Conservation (phyloP, 805 yeast genomes). For the Teunomyces pallodes region DNA sequence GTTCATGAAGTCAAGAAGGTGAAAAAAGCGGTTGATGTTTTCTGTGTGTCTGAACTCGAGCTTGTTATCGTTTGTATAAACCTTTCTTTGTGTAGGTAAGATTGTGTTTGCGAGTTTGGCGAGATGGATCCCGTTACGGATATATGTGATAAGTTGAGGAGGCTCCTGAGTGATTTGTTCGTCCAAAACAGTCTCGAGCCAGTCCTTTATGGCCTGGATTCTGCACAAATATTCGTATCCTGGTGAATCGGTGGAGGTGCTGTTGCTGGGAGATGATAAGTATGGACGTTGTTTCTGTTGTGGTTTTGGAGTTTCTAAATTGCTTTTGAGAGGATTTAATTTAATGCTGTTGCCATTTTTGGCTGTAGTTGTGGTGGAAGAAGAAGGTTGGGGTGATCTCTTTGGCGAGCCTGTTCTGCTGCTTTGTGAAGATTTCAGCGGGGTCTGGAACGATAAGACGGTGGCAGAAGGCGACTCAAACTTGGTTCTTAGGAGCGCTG, state of each 20-base stretch:
- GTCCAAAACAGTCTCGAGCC: slow-evolving; percentile 67
- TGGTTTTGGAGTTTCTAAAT: slow-evolving; percentile 9
- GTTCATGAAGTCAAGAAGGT: slow-evolving; percentile 61
- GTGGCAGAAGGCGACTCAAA: slow-evolving; percentile 44
- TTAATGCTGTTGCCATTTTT: neutral
- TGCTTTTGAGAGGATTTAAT: slow-evolving; percentile 12
- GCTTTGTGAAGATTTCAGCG: slow-evolving; percentile 21
- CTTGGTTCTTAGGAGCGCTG: slow-evolving; percentile 27
- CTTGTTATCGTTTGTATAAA: slow-evolving; percentile 51
- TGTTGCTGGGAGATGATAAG: slow-evolving; percentile 28
- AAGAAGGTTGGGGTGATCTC: neutral
- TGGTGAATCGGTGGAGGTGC: slow-evolving; percentile 29
- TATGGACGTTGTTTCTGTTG: slow-evolving; percentile 14
- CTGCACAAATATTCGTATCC: slow-evolving; percentile 78
- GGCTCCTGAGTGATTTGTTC: slow-evolving; percentile 56
- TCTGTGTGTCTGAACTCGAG: slow-evolving; percentile 89
- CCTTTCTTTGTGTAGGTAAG: slow-evolving; percentile 59
- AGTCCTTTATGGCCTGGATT: slow-evolving; percentile 73
- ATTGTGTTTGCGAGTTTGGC: slow-evolving; percentile 76
- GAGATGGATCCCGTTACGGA: slow-evolving; percentile 81
- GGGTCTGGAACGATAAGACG: slow-evolving; percentile 38
- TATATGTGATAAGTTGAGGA: slow-evolving; percentile 56
- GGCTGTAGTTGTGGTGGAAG: neutral
- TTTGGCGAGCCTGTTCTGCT: slow-evolving; percentile 15
- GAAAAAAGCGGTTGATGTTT: slow-evolving; percentile 81